Base-by-base conservation (phyloP, 208 protist species). In the Acanthamoeba royreba region DNA sequence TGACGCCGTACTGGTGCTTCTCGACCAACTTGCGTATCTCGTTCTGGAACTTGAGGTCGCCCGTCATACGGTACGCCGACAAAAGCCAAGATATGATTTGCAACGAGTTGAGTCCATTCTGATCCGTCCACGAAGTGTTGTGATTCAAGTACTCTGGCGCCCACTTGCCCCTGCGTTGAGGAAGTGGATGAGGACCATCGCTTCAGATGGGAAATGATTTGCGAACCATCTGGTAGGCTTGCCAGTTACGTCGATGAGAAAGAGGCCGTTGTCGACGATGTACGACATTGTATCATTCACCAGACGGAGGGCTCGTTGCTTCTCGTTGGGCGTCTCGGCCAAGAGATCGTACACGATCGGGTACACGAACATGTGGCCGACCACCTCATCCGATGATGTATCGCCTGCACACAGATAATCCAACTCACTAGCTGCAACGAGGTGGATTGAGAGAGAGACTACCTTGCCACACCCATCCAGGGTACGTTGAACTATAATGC, bases 211-310 rank as follows among this genome's bases (percentile, higher is more conserved):
- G n/a, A n/a, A n/a, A n/a, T n/a, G n/a, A n/a, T n/a, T n/a, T n/a
- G 22, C 43, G 63, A 81, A 93, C 93, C 93, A 95, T 15, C 46
- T 35, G 28, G 93, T 95, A 49, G 47, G 88, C 28, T 93, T 4
- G 19, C 90, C 90, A 28, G 31, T 49, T 17, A 79, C 61, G 46
- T 79, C 93, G 47, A 94, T 74, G 22, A 95, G 74, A 47, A 45
- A 43, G 61, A 95, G 52, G 31, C 90, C 90, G 91, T 95, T 81
- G 53, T 95, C 90, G 40, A 94, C 91, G 35, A 95, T 95, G 88
- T 79, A 45, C n/a, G 7, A 47, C 45, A 94, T 53, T 0, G 79
- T 94, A 40, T 94, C 46, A 25, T 63, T 79, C 42, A 93, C 45
- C 28, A 93, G 42, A 17, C 66, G 52, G 2, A 61, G 28, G 4